A percentile compares a stretch with the other conserved stretches of the same genome.
Evolutionary conservation across 352 stramenopile genomes (phyloP).

Genomic region (Phytophthora palmivora): DNA sequence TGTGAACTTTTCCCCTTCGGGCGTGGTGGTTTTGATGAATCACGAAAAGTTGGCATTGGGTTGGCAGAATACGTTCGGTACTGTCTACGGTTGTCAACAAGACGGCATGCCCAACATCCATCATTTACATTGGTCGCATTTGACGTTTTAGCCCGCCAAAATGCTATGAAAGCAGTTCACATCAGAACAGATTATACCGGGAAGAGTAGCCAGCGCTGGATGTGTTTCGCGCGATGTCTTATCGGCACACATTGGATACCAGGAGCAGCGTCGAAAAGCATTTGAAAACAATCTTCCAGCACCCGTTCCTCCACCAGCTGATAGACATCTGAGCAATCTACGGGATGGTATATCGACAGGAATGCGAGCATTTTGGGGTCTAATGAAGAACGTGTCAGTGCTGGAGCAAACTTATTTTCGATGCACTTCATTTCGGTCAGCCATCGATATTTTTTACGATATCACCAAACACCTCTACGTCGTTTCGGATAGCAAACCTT

Average conservation of each 20-base stretch:
- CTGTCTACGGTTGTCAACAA: constrained; percentile 14
- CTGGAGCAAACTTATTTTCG: no score
- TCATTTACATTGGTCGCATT: constrained; percentile 20
- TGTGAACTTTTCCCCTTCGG: constrained; percentile 25
- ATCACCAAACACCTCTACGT: neutral
- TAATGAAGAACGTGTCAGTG: no score
- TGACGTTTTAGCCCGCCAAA: constrained; percentile 10
- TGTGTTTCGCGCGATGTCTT: no score
- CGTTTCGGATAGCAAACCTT: constrained; percentile 10
- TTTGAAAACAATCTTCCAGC: no score
- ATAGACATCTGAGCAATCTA: no score
- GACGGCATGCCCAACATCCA: neutral
- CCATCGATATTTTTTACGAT: constrained; percentile 13
- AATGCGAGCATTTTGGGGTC: no score
- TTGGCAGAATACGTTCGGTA: constrained; percentile 10
- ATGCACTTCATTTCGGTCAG: no score
- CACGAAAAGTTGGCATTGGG: constrained; percentile 7
- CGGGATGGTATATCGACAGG: no score
- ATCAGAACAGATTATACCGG: neutral
- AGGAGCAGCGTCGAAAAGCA: no score
- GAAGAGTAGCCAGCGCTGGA: no score
- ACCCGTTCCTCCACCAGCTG: no score
- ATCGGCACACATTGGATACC: no score
- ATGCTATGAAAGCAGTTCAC: constrained; percentile 4
- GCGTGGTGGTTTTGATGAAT: constrained; percentile 28